Evolutionary conservation across 2,329 filamentous ascomycete genomes (phyloP).

Genomic region (Balansia obtecta): DNA sequence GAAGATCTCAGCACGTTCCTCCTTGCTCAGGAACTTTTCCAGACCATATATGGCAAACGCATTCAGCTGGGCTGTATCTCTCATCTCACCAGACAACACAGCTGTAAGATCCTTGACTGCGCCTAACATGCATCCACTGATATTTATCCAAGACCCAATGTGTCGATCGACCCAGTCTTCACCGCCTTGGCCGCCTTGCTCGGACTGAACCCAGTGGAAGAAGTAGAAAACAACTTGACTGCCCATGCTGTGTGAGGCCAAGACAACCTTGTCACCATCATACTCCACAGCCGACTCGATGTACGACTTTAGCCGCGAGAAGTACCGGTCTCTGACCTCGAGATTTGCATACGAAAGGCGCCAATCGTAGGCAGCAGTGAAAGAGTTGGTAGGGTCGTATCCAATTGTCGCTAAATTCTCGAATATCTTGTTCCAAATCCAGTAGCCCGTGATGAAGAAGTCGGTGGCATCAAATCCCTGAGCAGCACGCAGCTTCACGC

Average conservation of each 20-base stretch:
- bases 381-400: conserved; percentile 75
- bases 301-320: conserved; percentile 77
- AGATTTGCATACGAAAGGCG: conserved; percentile 81
- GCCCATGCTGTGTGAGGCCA: conserved; percentile 95
- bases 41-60: conserved; percentile 93
- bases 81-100: conserved; percentile 92
- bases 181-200: conserved; percentile 68
- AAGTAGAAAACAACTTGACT: conserved; percentile 86
- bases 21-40: conserved; percentile 84
- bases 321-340: conserved; percentile 85
- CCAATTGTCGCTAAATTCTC: conserved; percentile 94
- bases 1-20: conserved; percentile 88
- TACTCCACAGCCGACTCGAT: conserved; percentile 74
- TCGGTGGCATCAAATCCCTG: conserved; percentile 97
- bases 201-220: conserved; percentile 67
- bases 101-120: conserved; percentile 85
- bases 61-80: conserved; percentile 92
- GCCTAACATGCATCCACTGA: conserved; percentile 94
- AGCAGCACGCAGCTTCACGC: conserved; percentile 80
- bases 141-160: conserved; percentile 94
- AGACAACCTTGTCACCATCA: conserved; percentile 64
- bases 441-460: conserved; percentile 85
- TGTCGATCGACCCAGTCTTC: conserved; percentile 81
- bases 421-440: conserved; percentile 98
- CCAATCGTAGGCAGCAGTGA: conserved; percentile 76